Conservation (phyloP, 352 stramenopile species). For the Pythium rishiriense region DNA sequence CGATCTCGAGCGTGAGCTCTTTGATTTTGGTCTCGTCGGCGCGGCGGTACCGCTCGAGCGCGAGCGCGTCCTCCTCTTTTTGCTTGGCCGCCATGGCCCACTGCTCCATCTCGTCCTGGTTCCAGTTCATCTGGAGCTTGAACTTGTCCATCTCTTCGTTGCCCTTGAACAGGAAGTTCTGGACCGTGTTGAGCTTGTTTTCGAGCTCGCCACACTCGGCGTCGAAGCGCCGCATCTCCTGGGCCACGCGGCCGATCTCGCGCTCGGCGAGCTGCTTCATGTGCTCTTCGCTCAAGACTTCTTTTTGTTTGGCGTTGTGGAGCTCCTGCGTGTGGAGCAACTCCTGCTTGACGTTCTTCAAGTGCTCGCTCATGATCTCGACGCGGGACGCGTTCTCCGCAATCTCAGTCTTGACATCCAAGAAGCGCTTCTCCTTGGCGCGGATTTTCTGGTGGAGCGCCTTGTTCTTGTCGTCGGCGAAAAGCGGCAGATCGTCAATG, state of each 20-base stretch:
- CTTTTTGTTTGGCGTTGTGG: conserved; percentile 90
- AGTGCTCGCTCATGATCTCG: conserved; percentile 94
- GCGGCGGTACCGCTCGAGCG: conserved; percentile 92
- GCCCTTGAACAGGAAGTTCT: conserved; percentile 91
- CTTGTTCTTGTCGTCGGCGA: conserved; percentile 88
- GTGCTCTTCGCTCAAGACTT: conserved; percentile 94
- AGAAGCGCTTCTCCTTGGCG: conserved; percentile 68
- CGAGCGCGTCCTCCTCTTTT: conserved; percentile 95
- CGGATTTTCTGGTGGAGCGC: conserved; percentile 79
- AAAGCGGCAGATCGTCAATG: conserved; percentile 88
- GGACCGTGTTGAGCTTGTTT: conserved; percentile 84
- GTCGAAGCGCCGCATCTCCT: conserved; percentile 75
- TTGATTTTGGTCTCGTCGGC: conserved; percentile 96
- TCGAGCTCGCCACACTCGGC: conserved; percentile 76
- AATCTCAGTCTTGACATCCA: conserved; percentile 67
- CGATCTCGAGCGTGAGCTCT: conserved; percentile 91
- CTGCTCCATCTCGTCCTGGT: conserved; percentile 97
- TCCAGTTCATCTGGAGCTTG: conserved; percentile 98
- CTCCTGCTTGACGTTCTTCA: conserved; percentile 96
- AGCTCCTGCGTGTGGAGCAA: conserved; percentile 94
- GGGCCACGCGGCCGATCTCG: conserved; percentile 83
- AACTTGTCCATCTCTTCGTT: conserved; percentile 96
- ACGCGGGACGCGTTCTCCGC: conserved; percentile 88
- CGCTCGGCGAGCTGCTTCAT: conserved; percentile 89
- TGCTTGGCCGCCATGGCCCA: conserved; percentile 94